Conservation (phyloP, 345 rosid species). For the Durio zibethinus region DNA sequence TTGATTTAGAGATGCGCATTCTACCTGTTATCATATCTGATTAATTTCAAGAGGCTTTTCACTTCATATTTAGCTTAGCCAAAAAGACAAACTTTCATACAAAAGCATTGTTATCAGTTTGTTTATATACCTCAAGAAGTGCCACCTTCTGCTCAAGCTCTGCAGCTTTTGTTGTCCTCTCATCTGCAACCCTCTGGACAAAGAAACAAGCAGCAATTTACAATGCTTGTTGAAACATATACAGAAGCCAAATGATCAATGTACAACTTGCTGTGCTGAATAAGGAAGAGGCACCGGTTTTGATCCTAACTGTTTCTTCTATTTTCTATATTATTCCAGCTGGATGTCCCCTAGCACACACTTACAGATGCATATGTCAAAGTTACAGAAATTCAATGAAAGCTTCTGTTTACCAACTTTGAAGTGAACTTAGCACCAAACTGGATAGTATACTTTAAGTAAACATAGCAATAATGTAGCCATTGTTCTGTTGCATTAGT, state of each 20-base stretch:
- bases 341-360: too few relatives aligned
- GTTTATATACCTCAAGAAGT: conserved; percentile 69
- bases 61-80: conserved; percentile 3
- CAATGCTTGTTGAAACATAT: conserved; percentile 1
- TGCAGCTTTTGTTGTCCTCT: conserved; percentile 76
- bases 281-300: conserved; percentile 12
- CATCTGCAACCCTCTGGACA: conserved; percentile 80
- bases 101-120: conserved; percentile 8
- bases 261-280: not conserved
- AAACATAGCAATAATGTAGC: too few relatives aligned
- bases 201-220: conserved; percentile 2
- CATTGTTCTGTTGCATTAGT: too few relatives aligned
- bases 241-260: not conserved
- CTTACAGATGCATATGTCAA: too few relatives aligned
- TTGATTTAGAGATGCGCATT: conserved; percentile 80
- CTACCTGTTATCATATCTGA: conserved; percentile 53
- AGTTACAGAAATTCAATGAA: too few relatives aligned
- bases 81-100: not conserved
- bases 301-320: too few relatives aligned
- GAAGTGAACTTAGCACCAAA: too few relatives aligned
- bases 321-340: too few relatives aligned
- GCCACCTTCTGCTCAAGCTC: conserved; percentile 97
- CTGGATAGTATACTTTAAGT: too few relatives aligned
- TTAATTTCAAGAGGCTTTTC: conserved; percentile 20
- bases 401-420: too few relatives aligned